These are phyloP conservation scores for Eucalyptus regnans DNA, from an alignment of 345 rosid species.

Conservation along the genomic window DNA sequence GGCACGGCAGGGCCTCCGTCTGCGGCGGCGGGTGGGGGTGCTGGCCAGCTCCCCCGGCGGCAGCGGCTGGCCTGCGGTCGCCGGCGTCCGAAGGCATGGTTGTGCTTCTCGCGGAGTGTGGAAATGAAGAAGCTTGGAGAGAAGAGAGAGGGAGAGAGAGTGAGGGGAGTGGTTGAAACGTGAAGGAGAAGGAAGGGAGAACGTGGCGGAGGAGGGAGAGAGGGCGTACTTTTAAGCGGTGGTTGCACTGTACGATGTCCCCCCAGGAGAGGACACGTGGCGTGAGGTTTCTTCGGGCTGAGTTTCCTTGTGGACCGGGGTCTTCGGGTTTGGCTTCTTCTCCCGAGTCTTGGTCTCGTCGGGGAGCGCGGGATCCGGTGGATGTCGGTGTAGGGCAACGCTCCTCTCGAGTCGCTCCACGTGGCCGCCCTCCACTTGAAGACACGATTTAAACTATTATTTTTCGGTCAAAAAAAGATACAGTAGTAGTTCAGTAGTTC, in stretches of 20 bases:
- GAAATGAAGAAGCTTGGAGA: neutral
- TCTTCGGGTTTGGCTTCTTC: neutral
- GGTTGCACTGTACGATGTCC: neutral
- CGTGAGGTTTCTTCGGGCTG: neutral
- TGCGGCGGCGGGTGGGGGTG: conserved; percentile 11
- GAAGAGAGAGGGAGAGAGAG: neutral
- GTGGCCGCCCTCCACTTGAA: neutral
- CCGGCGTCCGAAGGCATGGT: conserved; percentile 22
- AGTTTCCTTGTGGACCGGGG: neutral
- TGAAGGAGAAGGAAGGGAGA: neutral
- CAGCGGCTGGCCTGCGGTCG: neutral
- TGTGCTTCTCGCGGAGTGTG: too few relatives aligned
- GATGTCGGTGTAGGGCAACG: neutral
- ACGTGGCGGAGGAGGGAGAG: neutral
- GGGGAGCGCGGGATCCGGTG: neutral
- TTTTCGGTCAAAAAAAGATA: neutral
- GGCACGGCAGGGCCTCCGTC: conserved; percentile 35
- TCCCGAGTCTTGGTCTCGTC: too few relatives aligned
- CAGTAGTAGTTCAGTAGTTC: neutral
- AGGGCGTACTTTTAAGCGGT: neutral
- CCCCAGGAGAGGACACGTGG: neutral
- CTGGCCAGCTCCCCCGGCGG: neutral
- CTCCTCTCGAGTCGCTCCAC: neutral
- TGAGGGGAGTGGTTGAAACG: neutral
- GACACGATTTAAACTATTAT: neutral